A percentile compares a stretch with the other conserved stretches of the same genome.
phyloP scores from a whole-genome alignment of 257 asterid genomes.

The Orobanche coerulescens region DNA sequence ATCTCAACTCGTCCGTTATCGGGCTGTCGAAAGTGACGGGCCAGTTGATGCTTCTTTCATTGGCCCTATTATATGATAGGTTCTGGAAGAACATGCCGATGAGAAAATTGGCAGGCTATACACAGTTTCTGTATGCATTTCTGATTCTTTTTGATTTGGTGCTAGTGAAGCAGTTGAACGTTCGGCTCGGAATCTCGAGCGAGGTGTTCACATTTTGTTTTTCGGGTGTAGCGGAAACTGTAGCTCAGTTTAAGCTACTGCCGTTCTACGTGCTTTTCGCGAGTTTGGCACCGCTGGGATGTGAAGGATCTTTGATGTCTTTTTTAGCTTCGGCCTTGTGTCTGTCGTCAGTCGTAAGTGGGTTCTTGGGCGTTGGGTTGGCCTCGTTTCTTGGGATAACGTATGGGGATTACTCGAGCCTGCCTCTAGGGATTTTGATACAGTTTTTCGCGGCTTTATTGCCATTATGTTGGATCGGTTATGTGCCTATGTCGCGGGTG shows the following conservation, averaged over 20 bases:
- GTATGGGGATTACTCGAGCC: constrained; percentile 48
- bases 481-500: constrained; percentile 37
- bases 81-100: constrained; percentile 48
- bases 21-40: constrained; percentile 87
- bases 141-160: constrained; percentile 69
- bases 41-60: constrained; percentile 58
- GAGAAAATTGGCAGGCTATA: constrained; percentile 39
- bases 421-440: constrained; percentile 55
- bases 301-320: constrained; percentile 78
- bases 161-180: constrained; percentile 56
- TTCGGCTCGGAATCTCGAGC: constrained; percentile 58
- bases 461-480: constrained; percentile 53
- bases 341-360: constrained; percentile 56
- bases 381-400: constrained; percentile 62
- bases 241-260: constrained; percentile 72
- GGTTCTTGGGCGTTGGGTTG: constrained; percentile 63
- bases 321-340: constrained; percentile 68
- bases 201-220: constrained; percentile 65
- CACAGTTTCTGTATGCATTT: constrained; percentile 53
- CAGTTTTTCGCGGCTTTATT: constrained; percentile 67
- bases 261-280: constrained; percentile 70
- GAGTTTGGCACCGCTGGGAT: constrained; percentile 68
- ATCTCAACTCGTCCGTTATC: constrained; percentile 57
- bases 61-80: constrained; percentile 48
- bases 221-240: constrained; percentile 73